Percentiles rank a stretch among this genome's conserved stretches.
Conservation (phyloP, 495 filamentous ascomycete genomes). For the Hypoxylon fragiforme region DNA sequence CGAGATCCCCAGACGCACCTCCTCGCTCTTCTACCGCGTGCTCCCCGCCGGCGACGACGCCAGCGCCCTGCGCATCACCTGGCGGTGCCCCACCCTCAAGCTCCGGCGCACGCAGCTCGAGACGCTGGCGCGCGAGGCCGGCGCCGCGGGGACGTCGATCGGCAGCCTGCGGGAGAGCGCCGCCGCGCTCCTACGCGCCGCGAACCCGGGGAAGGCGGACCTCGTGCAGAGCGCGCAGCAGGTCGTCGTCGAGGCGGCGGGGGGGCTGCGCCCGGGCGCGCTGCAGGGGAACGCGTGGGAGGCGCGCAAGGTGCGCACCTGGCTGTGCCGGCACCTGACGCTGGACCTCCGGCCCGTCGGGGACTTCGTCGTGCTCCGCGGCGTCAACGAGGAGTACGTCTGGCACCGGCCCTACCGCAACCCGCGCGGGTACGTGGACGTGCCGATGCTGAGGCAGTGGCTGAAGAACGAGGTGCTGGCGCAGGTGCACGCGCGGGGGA, state of each 20-base stretch:
- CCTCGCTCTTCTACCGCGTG: slow-evolving; percentile 16
- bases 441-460: slow-evolving; percentile 25
- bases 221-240: slow-evolving; percentile 26
- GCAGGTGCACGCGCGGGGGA: not conserved
- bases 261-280: slow-evolving; percentile 34
- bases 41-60: slow-evolving; percentile 17
- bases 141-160: slow-evolving; percentile 15
- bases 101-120: slow-evolving; percentile 16
- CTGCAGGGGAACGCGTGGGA: slow-evolving; percentile 43
- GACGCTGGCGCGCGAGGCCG: slow-evolving; percentile 8
- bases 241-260: slow-evolving; percentile 35
- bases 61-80: slow-evolving; percentile 8
- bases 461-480: slow-evolving; percentile 17
- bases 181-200: slow-evolving; percentile 8
- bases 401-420: slow-evolving; percentile 33
- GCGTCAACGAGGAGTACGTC: slow-evolving; percentile 40
- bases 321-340: slow-evolving; percentile 42
- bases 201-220: not conserved
- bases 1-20: slow-evolving; percentile 10
- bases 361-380: slow-evolving; percentile 35
- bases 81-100: slow-evolving; percentile 3
- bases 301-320: slow-evolving; percentile 30
- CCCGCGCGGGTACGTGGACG: slow-evolving; percentile 20
- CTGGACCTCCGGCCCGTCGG: slow-evolving; percentile 26
- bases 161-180: slow-evolving; percentile 18